phyloP scores from a whole-genome alignment of 306 rosid species.

The Luffa acutangula region DNA sequence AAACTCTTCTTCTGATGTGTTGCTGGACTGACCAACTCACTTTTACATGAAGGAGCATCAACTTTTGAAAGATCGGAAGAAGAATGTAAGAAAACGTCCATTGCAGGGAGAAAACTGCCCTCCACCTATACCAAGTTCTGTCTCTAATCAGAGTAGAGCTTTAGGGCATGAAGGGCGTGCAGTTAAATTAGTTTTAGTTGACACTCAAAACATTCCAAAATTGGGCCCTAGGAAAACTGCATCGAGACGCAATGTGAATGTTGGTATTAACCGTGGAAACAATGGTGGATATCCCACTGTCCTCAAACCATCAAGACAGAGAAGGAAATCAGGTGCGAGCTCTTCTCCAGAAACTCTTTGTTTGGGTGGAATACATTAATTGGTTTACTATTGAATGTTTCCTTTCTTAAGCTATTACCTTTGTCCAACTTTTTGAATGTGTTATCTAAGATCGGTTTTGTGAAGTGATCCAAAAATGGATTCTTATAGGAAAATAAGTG shows the following conservation, averaged over 20 bases:
- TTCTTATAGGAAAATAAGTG: not conserved
- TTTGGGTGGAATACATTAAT: not conserved
- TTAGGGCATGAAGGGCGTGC: slow-evolving; percentile 60
- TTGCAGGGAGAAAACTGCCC: slow-evolving; percentile 55
- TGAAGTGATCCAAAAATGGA: not conserved
- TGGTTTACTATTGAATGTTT: not conserved
- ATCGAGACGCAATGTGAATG: slow-evolving; percentile 52
- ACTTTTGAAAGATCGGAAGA: slow-evolving; percentile 89
- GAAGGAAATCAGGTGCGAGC: slow-evolving; percentile 64
- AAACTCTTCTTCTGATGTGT: not conserved
- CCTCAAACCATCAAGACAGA: slow-evolving; percentile 71
- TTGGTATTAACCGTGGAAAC: slow-evolving; percentile 60
- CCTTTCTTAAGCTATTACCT: not conserved
- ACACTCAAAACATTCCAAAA: slow-evolving; percentile 78
- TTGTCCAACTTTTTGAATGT: not conserved
- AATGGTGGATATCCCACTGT: slow-evolving; percentile 59
- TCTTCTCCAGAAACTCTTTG: not conserved
- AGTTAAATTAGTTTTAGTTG: slow-evolving; percentile 70
- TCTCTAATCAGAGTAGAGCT: slow-evolving; percentile 54
- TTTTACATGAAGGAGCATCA: slow-evolving; percentile 79
- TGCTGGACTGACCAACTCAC: slow-evolving; percentile 35
- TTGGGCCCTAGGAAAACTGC: slow-evolving; percentile 72
- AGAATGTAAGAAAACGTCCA: slow-evolving; percentile 65
- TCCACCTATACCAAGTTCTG: slow-evolving; percentile 29
- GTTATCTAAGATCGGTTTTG: not conserved